Conservation (phyloP, 2,329 filamentous ascomycete genomes). For the Calycina herbarum region DNA sequence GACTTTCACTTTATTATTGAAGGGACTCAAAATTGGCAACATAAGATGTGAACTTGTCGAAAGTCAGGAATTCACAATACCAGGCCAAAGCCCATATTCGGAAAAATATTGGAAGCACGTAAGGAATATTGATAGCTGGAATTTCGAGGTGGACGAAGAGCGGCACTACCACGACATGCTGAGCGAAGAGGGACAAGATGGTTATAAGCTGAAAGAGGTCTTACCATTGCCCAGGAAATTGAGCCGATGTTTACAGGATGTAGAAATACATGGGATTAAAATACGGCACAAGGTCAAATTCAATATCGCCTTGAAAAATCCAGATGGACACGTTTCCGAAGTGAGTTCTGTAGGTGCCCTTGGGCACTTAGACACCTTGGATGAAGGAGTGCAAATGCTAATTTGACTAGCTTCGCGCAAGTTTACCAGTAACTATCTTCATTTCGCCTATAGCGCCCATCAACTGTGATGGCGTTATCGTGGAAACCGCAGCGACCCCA, state of each 20-base stretch:
- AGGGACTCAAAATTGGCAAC: slow-evolving; percentile 82
- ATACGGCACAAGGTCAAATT: slow-evolving; percentile 90
- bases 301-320: slow-evolving; percentile 87
- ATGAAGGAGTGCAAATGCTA: slow-evolving; percentile 18
- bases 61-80: slow-evolving; percentile 65
- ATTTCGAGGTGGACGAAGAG: slow-evolving; percentile 53
- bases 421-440: slow-evolving; percentile 87
- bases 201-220: slow-evolving; percentile 60
- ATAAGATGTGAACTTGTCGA: slow-evolving; percentile 82
- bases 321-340: slow-evolving; percentile 92
- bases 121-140: slow-evolving; percentile 63
- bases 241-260: slow-evolving; percentile 82
- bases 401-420: slow-evolving; percentile 69
- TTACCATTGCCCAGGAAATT: slow-evolving; percentile 78
- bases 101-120: slow-evolving; percentile 62
- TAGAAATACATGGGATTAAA: slow-evolving; percentile 86
- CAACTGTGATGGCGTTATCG: slow-evolving; percentile 80
- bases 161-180: slow-evolving; percentile 70
- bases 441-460: slow-evolving; percentile 92
- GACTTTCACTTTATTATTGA: slow-evolving; percentile 82
- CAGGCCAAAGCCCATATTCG: slow-evolving; percentile 46
- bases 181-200: slow-evolving; percentile 65
- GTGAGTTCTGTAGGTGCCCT: slow-evolving; percentile 44
- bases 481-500: slow-evolving; percentile 54
- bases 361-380: neutral